Base-by-base conservation (phyloP, 2,329 filamentous ascomycete species). In the Monilinia fructicola region DNA sequence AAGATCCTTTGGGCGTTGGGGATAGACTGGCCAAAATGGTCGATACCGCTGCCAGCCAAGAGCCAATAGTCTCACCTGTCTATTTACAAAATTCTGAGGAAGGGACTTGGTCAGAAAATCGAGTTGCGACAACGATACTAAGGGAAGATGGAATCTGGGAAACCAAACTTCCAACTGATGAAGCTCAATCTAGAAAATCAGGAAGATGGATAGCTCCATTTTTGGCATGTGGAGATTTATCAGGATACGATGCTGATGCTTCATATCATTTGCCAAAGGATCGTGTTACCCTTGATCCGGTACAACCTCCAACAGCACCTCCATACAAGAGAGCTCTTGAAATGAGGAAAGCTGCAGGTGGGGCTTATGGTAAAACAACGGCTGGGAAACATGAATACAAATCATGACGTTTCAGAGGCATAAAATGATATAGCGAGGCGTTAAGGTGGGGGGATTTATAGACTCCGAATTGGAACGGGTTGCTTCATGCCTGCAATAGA, bases 181-280 rank as follows among this genome's bases (percentile, higher is more conserved):
- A 74, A 62, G 65, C 64, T 23, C 84, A 77, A 73, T 82, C 77
- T 72, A 64, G 69, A 83, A 76, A 74, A 81, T 77, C 74, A 82
- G 75, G 84, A 82, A 68, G 71, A 76, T 98, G 94, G 93, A 94
- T 98, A 72, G 93, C 93, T 4, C 93, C 94, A 0, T 99, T 99
- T 76, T 85, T 99, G 74, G 93, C 95, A n/a, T 99, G 95, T 77
- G 95, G 95, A 55, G 95, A 99, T 78, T 83, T 99, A 64, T 96
- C 93, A 31, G 89, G 92, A 14, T 99, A 93, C 80, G 95, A 99
- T 80, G 93, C 94, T 0, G 95, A 99, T 81, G 94, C 95, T 4
- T 95, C 93, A 5, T 97, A 98, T 78, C 86, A 90, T 71, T 82
- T 99, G 23, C 93, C 95, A 0, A 90, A 93, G 68, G 90, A 93